Base-by-base conservation (phyloP, 2,329 filamentous ascomycete genomes). In the Botrytis deweyae region DNA sequence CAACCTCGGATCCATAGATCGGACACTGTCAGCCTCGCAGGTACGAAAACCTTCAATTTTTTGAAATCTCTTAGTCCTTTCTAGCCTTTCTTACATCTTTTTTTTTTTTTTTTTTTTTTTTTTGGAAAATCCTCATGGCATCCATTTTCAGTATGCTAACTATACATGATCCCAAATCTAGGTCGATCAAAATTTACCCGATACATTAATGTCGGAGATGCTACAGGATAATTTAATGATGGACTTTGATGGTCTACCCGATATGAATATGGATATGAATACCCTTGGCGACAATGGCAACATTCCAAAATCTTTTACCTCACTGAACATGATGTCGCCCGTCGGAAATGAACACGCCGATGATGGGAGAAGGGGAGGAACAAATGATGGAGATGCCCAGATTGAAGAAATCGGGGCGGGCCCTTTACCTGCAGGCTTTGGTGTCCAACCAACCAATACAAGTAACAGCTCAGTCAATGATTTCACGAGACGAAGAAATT, bases 401-500 rank as follows among this genome's bases (percentile, higher is more conserved):
- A 77, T 78, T 72, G 79, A 67, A 52, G 78, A 77, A 33, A 77
- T 75, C 52, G 80, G 80, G 18, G 81, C 79, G 25, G 80, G 80
- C 38, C 80, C 80, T 22, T 65, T 82, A 29, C 80, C 80, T 20
- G 78, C 78, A 4, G 78, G 78, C 8, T 81, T 81, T 63, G 79
- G 79, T 36, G 74, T 71, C 46, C 80, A 79, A 63, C 75, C 79
- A 29, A 75, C 74, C 42, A 58, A 78, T 38, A 72, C 70, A 49
- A 77, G 76, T 25, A 84, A 84, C 70, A 90, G 87, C 82, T 90
- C 87, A 12, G 81, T 90, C 77, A 90, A 88, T 76, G 88, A 91
- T 80, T 91, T 91, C 78, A 91, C 88, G 25, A 90, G 90, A 81
- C 84, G 89, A 74, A 84, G 88, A 75, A 91, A 96, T 81, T 98